phyloP scores from a whole-genome alignment of 2,329 filamentous ascomycete genomes.

The Aspergillus fumigatus region DNA sequence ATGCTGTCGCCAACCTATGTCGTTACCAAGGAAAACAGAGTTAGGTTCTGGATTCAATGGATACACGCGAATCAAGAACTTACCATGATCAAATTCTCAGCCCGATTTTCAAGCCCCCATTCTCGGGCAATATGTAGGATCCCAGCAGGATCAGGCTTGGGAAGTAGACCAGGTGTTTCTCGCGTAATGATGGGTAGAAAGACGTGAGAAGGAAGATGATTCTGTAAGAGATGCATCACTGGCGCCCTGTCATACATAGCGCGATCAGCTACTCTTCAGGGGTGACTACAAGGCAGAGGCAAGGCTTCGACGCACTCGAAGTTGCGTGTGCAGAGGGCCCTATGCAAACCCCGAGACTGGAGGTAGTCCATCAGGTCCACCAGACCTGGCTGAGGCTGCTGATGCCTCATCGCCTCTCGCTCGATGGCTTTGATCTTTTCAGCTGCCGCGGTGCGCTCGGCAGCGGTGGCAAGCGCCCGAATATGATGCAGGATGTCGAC shows the following conservation, averaged over 20 bases:
- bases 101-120: conserved; percentile 61
- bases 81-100: conserved; percentile 38
- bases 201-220: conserved; percentile 62
- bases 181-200: conserved; percentile 81
- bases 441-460: conserved; percentile 60
- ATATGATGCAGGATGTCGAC: conserved; percentile 88
- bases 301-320: conserved; percentile 57
- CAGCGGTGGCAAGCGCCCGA: conserved; percentile 61
- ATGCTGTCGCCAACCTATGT: conserved; percentile 65
- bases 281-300: not conserved
- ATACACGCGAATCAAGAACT: conserved; percentile 2
- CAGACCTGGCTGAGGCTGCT: conserved; percentile 79
- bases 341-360: conserved; percentile 60
- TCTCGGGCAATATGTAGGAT: conserved; percentile 76
- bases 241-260: conserved; percentile 27
- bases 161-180: conserved; percentile 60
- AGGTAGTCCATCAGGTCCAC: conserved; percentile 76
- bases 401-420: conserved; percentile 70
- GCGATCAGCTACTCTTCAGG: not conserved
- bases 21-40: not conserved
- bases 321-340: conserved; percentile 91
- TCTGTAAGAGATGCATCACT: conserved; percentile 52
- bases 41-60: not conserved
- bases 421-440: conserved; percentile 75
- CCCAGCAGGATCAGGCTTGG: conserved; percentile 84